These are phyloP conservation scores for Raffaelea ambrosiae DNA, from an alignment of 2,329 filamentous ascomycete genomes.

Conservation along the genomic window DNA sequence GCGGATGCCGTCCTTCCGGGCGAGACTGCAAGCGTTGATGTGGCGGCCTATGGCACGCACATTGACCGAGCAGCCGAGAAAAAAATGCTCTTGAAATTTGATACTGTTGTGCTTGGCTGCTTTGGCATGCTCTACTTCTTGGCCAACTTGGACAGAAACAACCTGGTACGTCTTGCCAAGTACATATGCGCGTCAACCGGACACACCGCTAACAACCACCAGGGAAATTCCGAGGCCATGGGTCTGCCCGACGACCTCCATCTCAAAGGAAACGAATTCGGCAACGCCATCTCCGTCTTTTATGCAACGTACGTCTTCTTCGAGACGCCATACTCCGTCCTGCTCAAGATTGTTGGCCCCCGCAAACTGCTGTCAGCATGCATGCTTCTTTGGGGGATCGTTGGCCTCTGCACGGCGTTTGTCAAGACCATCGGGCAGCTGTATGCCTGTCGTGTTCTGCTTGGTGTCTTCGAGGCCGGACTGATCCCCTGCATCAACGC, in stretches of 20 bases:
- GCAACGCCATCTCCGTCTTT: constrained; percentile 33
- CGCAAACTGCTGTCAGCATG: constrained; percentile 18
- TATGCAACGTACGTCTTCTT: constrained; percentile 45
- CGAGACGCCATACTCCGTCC: constrained; percentile 25
- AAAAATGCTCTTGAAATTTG: constrained; percentile 8
- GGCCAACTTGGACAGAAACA: constrained; percentile 22
- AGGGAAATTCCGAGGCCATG: constrained; percentile 18
- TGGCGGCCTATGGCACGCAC: neutral
- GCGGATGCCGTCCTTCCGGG: neutral
- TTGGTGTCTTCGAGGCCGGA: constrained; percentile 51
- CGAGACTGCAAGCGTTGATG: constrained; percentile 1
- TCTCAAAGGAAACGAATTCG: constrained; percentile 16
- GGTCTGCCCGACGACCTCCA: constrained; percentile 25
- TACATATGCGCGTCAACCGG: too few species aligned
- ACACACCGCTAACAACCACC: neutral
- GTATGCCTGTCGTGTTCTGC: constrained; percentile 46
- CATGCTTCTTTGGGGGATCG: constrained; percentile 21
- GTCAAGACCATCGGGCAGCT: constrained; percentile 20
- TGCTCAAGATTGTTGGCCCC: constrained; percentile 22
- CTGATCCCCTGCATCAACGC: constrained; percentile 51
- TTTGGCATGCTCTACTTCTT: constrained; percentile 22
- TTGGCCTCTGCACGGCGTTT: constrained; percentile 10
- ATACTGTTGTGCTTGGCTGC: constrained; percentile 8
- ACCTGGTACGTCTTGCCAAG: constrained; percentile 10
- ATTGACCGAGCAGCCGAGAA: constrained; percentile 10